Percentiles rank a stretch among this genome's conserved stretches.
phyloP scores from a whole-genome alignment of 1,139 yeast species.

The Zhuliangozyma parablackwelliae region DNA sequence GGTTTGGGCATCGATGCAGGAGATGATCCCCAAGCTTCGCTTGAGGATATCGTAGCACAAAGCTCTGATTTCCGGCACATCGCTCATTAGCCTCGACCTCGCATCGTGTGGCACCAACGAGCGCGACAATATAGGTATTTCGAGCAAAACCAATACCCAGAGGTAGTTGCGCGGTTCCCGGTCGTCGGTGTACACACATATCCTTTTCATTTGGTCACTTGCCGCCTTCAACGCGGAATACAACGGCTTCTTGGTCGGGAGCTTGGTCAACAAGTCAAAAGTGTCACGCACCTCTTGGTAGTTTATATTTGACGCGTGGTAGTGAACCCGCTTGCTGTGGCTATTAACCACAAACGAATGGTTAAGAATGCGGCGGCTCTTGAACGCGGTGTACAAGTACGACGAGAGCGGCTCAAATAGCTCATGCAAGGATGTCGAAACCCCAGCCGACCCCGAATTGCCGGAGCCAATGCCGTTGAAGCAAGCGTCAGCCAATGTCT shows the following conservation, averaged over 20 bases:
- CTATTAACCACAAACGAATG: constrained; percentile 41
- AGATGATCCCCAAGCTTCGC: constrained; percentile 60
- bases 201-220: constrained; percentile 42
- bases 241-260: constrained; percentile 61
- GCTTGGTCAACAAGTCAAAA: constrained; percentile 37
- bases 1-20: constrained; percentile 42
- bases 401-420: constrained; percentile 48
- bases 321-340: constrained; percentile 21
- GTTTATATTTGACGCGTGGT: constrained; percentile 45
- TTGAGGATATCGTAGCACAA: constrained; percentile 63
- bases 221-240: constrained; percentile 49
- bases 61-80: constrained; percentile 49
- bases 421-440: constrained; percentile 22
- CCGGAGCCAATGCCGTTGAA: constrained; percentile 14
- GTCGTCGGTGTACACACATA: constrained; percentile 29
- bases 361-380: constrained; percentile 38
- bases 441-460: not conserved
- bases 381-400: constrained; percentile 40
- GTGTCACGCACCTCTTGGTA: constrained; percentile 37
- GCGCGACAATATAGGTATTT: constrained; percentile 53
- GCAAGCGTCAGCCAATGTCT: constrained; percentile 26
- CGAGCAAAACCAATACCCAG: constrained; percentile 60
- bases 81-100: constrained; percentile 25
- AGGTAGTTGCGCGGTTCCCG: constrained; percentile 36
- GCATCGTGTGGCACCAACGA: constrained; percentile 34